Evolutionary conservation across 2,329 filamentous ascomycete genomes (phyloP).

Genomic region (Ilyonectria robusta): DNA sequence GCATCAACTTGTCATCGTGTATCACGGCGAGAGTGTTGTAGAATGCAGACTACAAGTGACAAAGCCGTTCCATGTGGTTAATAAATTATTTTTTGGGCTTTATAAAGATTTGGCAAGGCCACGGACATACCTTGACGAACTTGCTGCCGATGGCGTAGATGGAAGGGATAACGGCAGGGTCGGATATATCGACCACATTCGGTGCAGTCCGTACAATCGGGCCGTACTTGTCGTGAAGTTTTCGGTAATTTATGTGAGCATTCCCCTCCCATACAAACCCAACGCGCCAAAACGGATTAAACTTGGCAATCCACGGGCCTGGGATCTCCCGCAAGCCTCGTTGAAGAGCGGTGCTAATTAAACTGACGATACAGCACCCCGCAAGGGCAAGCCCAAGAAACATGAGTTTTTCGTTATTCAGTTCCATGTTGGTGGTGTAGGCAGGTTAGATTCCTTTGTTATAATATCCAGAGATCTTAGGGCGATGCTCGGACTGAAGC

Average conservation of each 20-base stretch:
- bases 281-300: not conserved
- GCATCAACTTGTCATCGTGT: conserved; percentile 16
- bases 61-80: too few species aligned
- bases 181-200: conserved; percentile 35
- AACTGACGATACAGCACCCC: not conserved
- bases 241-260: not conserved
- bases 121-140: not conserved
- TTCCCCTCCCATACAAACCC: not conserved
- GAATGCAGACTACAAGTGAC: conserved; percentile 11
- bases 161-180: conserved; percentile 17
- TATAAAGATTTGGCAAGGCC: too few species aligned
- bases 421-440: too few species aligned
- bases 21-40: conserved; percentile 4
- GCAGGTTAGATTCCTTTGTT: too few species aligned
- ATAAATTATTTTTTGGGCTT: too few species aligned
- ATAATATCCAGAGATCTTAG: too few species aligned
- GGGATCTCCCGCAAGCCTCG: not conserved
- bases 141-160: not conserved
- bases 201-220: conserved; percentile 36
- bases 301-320: not conserved
- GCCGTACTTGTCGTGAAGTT: conserved; percentile 31
- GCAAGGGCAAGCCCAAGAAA: not conserved
- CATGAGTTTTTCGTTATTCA: not conserved
- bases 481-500: too few species aligned
- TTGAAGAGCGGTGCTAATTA: not conserved